Evolutionary conservation across 306 rosid genomes (phyloP).

Genomic region (Arachis stenosperma): DNA sequence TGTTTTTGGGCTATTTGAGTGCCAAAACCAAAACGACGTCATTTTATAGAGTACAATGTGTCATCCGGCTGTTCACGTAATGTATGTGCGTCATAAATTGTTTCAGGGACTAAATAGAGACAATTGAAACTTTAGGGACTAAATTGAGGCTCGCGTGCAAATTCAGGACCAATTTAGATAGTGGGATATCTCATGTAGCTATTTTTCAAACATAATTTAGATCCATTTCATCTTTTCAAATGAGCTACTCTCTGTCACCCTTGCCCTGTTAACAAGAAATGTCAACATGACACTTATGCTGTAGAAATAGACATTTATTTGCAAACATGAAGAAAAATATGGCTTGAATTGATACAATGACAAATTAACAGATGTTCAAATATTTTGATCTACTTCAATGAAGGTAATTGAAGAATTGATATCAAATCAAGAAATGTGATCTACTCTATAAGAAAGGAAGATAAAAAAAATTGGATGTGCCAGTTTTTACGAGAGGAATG

Average conservation of each 20-base stretch:
- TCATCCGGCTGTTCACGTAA: too few relatives aligned
- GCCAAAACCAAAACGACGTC: too few relatives aligned
- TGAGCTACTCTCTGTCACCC: constrained; percentile 1
- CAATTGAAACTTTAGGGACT: too few relatives aligned
- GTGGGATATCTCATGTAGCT: constrained; percentile 16
- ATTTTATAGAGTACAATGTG: too few relatives aligned
- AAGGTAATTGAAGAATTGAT: constrained; percentile 3
- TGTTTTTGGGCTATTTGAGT: too few relatives aligned
- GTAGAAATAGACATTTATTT: background rate
- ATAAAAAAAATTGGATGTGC: constrained; percentile 12
- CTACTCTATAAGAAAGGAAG: constrained; percentile 23
- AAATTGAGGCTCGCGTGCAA: too few relatives aligned
- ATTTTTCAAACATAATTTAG: constrained; percentile 25
- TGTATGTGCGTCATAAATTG: too few relatives aligned
- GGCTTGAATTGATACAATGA: constrained; percentile 11
- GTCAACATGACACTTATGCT: background rate
- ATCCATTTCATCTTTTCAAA: constrained; percentile 21
- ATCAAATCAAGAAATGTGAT: constrained; percentile 15
- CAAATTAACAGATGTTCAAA: background rate
- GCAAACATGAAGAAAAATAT: background rate
- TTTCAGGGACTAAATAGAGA: too few relatives aligned
- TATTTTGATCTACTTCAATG: constrained; percentile 3
- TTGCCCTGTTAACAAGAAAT: constrained; percentile 14
- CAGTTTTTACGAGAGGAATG: background rate
- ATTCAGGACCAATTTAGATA: background rate